A percentile compares a stretch with the other conserved stretches of the same genome.
These are phyloP conservation scores for Alisma plantagoaquatica DNA, from an alignment of 106 monocot species.

Conservation along the genomic window DNA sequence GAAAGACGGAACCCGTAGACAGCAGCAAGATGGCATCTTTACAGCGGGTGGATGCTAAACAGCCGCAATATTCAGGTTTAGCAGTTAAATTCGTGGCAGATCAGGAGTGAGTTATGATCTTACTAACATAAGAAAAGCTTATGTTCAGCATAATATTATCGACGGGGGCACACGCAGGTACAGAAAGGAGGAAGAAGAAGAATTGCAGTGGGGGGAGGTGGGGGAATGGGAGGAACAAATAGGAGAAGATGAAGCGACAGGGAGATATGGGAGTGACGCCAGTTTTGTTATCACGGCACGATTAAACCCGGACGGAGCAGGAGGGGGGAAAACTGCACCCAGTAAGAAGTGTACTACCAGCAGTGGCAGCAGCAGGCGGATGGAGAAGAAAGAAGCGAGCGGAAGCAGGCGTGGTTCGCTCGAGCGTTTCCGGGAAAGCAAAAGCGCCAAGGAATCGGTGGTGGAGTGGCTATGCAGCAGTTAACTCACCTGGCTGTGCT, in stretches of 20 bases:
- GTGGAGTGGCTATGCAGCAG: too few relatives aligned
- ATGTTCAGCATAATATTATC: neutral
- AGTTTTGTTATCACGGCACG: too few relatives aligned
- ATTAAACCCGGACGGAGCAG: too few relatives aligned
- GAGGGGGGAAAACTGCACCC: too few relatives aligned
- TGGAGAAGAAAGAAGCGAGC: neutral
- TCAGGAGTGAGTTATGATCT: neutral
- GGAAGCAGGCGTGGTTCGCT: neutral
- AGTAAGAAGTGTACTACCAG: too few relatives aligned
- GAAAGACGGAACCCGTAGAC: too few relatives aligned
- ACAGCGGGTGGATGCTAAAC: too few relatives aligned
- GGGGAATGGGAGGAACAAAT: neutral
- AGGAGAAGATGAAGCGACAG: neutral
- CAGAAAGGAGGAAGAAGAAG: neutral
- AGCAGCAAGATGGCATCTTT: too few relatives aligned
- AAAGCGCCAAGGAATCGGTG: too few relatives aligned
- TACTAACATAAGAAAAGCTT: neutral
- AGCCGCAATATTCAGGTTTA: too few relatives aligned
- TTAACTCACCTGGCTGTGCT: constrained; percentile 1
- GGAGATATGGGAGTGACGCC: too few relatives aligned
- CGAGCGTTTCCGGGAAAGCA: too few relatives aligned
- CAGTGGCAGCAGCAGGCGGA: neutral
- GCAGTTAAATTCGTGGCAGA: neutral
- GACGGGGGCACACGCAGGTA: neutral
- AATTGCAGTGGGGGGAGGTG: neutral